Conservation (phyloP, 768 basidiomycete species). For the Trametes punicea region DNA sequence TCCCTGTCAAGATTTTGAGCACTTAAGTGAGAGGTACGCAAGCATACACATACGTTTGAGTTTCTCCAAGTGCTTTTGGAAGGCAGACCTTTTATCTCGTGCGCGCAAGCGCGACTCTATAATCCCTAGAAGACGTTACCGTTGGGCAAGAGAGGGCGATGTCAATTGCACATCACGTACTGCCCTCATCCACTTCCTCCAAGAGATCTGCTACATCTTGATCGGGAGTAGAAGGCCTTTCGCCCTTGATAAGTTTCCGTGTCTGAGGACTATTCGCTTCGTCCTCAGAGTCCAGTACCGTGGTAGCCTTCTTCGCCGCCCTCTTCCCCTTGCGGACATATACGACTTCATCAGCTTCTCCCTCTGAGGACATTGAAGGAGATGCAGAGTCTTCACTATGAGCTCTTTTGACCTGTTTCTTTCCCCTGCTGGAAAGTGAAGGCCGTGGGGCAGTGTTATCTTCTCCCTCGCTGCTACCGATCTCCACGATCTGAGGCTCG, state of each 20-base stretch:
- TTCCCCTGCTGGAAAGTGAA: slow-evolving; percentile 17
- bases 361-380: not conserved
- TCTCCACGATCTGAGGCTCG: slow-evolving; percentile 32
- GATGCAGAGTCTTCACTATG: slow-evolving; percentile 20
- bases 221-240: slow-evolving; percentile 39
- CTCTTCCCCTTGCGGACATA: slow-evolving; percentile 22
- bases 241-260: slow-evolving; percentile 43
- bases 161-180: slow-evolving; percentile 32
- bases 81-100: slow-evolving; percentile 56
- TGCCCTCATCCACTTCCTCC: slow-evolving; percentile 52
- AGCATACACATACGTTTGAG: slow-evolving; percentile 54
- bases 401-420: slow-evolving; percentile 11
- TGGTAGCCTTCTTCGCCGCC: slow-evolving; percentile 20
- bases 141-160: not conserved
- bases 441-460: slow-evolving; percentile 24
- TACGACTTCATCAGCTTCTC: slow-evolving; percentile 10
- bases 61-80: slow-evolving; percentile 62
- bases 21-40: not conserved
- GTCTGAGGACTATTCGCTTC: slow-evolving; percentile 35
- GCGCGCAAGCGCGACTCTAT: slow-evolving; percentile 60
- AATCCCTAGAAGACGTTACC: slow-evolving; percentile 45
- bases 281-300: slow-evolving; percentile 32
- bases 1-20: slow-evolving; percentile 29
- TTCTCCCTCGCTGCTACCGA: slow-evolving; percentile 25
- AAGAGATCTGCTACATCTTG: slow-evolving; percentile 43